phyloP scores from a whole-genome alignment of 768 basidiomycete genomes.

The Astraeus odoratus region DNA sequence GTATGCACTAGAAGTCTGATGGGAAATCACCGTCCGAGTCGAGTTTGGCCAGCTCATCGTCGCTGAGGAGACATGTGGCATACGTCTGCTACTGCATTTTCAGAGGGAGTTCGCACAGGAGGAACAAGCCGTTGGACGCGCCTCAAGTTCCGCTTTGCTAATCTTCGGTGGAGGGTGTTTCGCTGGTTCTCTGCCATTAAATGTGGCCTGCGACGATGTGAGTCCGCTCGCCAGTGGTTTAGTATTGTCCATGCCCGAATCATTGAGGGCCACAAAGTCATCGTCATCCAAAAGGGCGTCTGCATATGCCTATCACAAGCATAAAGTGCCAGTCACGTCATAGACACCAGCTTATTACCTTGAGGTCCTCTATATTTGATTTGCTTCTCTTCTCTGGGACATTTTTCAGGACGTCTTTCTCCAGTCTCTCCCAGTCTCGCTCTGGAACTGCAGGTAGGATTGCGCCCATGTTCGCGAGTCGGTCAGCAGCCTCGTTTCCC shows the following conservation, averaged over 20 bases:
- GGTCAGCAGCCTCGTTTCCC: conserved; percentile 88
- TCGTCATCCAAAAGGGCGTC: conserved; percentile 31
- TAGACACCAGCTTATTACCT: conserved; percentile 14
- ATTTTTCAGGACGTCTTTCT: conserved; percentile 6
- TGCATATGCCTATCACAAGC: conserved; percentile 22
- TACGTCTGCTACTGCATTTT: conserved; percentile 17
- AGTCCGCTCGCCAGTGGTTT: no score
- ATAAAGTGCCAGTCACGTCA: conserved; percentile 4
- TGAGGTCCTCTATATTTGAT: conserved; percentile 5
- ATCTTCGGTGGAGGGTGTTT: background rate
- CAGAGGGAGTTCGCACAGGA: conserved; percentile 1
- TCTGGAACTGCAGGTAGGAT: conserved; percentile 36
- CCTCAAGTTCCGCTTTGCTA: conserved; percentile 18
- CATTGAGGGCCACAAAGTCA: conserved; percentile 22
- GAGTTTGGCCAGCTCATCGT: conserved; percentile 28
- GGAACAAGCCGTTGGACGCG: conserved; percentile 2
- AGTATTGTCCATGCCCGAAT: background rate
- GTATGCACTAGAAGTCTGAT: conserved; percentile 19
- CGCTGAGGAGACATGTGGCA: conserved; percentile 32
- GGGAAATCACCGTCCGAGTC: conserved; percentile 24
- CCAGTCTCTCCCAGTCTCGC: conserved; percentile 48
- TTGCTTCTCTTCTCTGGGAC: background rate
- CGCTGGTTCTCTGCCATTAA: background rate
- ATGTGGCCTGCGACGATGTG: conserved; percentile 1
- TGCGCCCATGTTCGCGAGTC: conserved; percentile 56